Evolutionary conservation across 2,329 filamentous ascomycete species (phyloP).

Genomic region (Didymellaceae sp.): DNA sequence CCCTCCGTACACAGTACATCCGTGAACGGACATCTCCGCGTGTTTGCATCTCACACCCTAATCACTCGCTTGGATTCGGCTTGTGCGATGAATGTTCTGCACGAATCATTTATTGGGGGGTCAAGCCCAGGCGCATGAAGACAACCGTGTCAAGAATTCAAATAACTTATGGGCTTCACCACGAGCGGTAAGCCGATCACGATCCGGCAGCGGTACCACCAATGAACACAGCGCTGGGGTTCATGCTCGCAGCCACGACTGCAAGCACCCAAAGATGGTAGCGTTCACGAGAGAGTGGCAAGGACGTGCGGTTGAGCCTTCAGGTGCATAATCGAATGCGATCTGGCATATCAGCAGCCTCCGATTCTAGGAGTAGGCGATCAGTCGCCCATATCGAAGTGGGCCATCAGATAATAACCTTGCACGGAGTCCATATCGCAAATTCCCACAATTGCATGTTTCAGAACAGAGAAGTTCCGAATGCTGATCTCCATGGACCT

Average conservation of each 20-base stretch:
- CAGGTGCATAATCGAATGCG: too few relatives aligned
- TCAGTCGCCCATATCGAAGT: neutral
- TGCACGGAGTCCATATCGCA: conserved; percentile 1
- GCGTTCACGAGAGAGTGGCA: neutral
- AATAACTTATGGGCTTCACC: too few relatives aligned
- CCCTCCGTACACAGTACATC: too few relatives aligned
- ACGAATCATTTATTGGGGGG: too few relatives aligned
- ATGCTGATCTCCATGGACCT: neutral
- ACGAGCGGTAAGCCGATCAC: too few relatives aligned
- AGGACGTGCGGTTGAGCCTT: neutral
- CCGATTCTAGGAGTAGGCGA: conserved; percentile 1
- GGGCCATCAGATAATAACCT: neutral
- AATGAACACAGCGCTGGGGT: neutral
- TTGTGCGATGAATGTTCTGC: too few relatives aligned
- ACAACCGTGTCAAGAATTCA: too few relatives aligned
- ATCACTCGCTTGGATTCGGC: too few relatives aligned
- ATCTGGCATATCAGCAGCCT: neutral
- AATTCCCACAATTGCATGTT: conserved; percentile 8
- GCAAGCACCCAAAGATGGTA: neutral
- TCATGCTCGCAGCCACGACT: neutral
- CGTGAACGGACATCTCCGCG: too few relatives aligned
- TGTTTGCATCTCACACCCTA: too few relatives aligned
- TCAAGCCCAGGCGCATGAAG: too few relatives aligned
- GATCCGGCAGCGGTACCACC: neutral
- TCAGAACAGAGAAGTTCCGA: neutral